These are phyloP conservation scores for Mycena olivaceomarginata DNA, from an alignment of 768 basidiomycete genomes.

Conservation along the genomic window DNA sequence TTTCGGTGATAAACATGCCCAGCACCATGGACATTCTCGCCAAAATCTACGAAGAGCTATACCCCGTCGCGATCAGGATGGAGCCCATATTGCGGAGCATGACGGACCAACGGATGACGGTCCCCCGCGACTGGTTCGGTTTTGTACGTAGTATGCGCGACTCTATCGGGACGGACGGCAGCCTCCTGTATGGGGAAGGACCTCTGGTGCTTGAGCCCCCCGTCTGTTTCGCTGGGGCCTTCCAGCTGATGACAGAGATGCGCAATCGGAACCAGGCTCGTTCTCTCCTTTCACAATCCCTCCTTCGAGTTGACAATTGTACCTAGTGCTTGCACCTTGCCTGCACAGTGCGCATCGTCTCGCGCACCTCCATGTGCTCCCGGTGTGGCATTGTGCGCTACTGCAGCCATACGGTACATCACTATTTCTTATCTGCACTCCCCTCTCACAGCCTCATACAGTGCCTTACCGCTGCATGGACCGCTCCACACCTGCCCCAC, in stretches of 20 bases:
- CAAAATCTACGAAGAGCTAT: conserved; percentile 24
- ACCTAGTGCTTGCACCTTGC: conserved; percentile 17
- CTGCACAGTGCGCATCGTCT: conserved; percentile 14
- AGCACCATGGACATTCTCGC: conserved; percentile 14
- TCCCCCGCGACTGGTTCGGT: conserved; percentile 17
- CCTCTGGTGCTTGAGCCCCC: background rate
- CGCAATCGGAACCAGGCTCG: conserved; percentile 30
- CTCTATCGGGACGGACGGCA: conserved; percentile 23
- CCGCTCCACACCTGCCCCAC: conserved; percentile 24
- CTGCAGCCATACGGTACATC: conserved; percentile 18
- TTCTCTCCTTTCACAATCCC: conserved; percentile 14
- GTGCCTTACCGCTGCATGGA: conserved; percentile 27
- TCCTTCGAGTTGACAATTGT: background rate
- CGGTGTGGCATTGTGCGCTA: conserved; percentile 28
- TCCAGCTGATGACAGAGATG: conserved; percentile 22
- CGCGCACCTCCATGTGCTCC: conserved; percentile 23
- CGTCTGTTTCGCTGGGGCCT: conserved; percentile 8
- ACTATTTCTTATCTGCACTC: background rate
- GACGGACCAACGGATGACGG: conserved; percentile 13
- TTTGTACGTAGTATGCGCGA: conserved; percentile 21
- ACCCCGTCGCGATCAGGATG: conserved; percentile 10
- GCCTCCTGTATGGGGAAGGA: conserved; percentile 7
- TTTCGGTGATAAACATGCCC: conserved; percentile 12
- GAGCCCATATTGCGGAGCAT: conserved; percentile 17
- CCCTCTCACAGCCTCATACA: conserved; percentile 17